phyloP scores from a whole-genome alignment of 2,329 filamentous ascomycete species.

The Colletotrichum phormii region DNA sequence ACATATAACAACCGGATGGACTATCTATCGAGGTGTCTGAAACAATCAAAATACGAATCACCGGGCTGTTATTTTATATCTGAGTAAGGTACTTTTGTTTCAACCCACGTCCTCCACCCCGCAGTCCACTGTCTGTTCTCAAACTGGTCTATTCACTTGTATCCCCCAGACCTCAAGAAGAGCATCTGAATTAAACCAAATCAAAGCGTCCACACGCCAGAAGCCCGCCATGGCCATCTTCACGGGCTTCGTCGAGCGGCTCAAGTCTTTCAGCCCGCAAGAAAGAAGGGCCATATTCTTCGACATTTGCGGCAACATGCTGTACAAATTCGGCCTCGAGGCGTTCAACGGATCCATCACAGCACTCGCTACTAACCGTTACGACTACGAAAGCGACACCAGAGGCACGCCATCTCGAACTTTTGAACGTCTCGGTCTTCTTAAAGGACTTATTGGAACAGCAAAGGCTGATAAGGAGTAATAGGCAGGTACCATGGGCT shows the following conservation, averaged over 20 bases:
- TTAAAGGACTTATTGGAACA: too few species aligned
- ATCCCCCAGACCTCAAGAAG: too few species aligned
- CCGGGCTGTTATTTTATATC: background rate
- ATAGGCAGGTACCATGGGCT: too few species aligned
- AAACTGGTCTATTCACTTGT: too few species aligned
- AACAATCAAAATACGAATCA: background rate
- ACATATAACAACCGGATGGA: background rate
- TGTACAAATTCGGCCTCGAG: slow-evolving; percentile 64
- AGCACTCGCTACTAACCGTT: slow-evolving; percentile 60
- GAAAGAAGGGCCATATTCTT: slow-evolving; percentile 59
- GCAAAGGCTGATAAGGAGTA: too few species aligned
- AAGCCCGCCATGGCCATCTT: background rate
- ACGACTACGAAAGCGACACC: slow-evolving; percentile 46
- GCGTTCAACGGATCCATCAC: slow-evolving; percentile 63
- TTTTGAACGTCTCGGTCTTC: slow-evolving; percentile 58
- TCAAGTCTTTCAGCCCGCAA: slow-evolving; percentile 40
- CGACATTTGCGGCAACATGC: slow-evolving; percentile 62
- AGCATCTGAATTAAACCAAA: background rate
- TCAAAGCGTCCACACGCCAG: too few species aligned
- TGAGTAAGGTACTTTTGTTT: too few species aligned
- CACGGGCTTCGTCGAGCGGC: background rate
- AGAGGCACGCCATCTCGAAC: slow-evolving; percentile 42
- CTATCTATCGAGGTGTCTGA: background rate
- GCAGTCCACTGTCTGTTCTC: too few species aligned
- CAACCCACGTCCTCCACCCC: too few species aligned